These are phyloP conservation scores for Termitomyces sp. DNA, from an alignment of 768 basidiomycete species.

Conservation along the genomic window DNA sequence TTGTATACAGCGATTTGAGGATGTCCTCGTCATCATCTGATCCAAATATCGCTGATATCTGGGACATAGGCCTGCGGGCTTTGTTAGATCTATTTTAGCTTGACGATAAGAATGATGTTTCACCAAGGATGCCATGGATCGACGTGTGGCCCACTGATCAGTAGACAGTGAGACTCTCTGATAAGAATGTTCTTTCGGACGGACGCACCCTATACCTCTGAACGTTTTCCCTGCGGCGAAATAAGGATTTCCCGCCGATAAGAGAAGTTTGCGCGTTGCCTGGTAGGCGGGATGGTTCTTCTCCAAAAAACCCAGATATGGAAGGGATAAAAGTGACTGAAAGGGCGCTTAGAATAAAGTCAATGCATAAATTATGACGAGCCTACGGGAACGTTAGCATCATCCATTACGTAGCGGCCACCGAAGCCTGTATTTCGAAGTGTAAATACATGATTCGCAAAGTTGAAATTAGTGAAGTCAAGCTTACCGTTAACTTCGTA, in stretches of 20 bases:
- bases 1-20: constrained; percentile 52
- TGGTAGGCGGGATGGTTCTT: constrained; percentile 55
- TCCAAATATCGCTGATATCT: constrained; percentile 69
- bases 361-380: not conserved
- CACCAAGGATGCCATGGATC: constrained; percentile 71
- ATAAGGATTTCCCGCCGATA: constrained; percentile 70
- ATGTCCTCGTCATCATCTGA: constrained; percentile 74
- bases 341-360: not conserved
- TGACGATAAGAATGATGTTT: constrained; percentile 7
- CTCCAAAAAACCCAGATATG: constrained; percentile 75
- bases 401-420: constrained; percentile 76
- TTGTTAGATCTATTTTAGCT: not conserved
- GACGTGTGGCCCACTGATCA: constrained; percentile 66
- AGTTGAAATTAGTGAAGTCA: not conserved
- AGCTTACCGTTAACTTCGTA: constrained; percentile 70
- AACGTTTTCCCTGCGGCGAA: constrained; percentile 61
- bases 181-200: not conserved
- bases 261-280: constrained; percentile 57
- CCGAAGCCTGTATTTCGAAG: constrained; percentile 48
- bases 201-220: constrained; percentile 62
- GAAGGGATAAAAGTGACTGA: constrained; percentile 73
- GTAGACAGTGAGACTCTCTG: not conserved
- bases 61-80: constrained; percentile 66
- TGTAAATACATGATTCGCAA: not conserved
- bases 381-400: constrained; percentile 79